Percentiles rank a stretch among this genome's conserved stretches.
Conservation (phyloP, 306 rosid species). For the Castanea mollissima region DNA sequence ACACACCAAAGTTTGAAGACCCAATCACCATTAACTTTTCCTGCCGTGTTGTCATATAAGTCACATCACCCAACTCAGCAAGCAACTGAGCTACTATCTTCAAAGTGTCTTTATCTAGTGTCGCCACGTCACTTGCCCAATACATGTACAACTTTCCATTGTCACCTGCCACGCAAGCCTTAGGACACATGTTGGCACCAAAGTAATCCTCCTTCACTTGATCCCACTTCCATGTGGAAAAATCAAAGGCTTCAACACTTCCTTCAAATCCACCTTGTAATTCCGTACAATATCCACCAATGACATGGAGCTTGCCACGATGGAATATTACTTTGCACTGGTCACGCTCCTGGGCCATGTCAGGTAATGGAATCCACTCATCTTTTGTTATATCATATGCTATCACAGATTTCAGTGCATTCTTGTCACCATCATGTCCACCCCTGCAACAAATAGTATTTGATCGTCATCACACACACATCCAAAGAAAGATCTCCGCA, state of each 20-base stretch:
- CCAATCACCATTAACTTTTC: slow-evolving; percentile 21
- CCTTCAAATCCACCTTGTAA: slow-evolving; percentile 34
- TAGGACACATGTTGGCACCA: slow-evolving; percentile 10
- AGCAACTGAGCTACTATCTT: slow-evolving; percentile 6
- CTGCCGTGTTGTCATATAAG: slow-evolving; percentile 11
- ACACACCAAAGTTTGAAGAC: slow-evolving; percentile 10
- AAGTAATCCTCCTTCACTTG: slow-evolving; percentile 9
- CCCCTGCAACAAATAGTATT: slow-evolving; percentile 23
- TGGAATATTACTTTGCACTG: slow-evolving; percentile 24
- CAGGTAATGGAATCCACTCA: slow-evolving; percentile 17
- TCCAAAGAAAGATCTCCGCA: slow-evolving; percentile 25
- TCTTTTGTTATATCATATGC: slow-evolving; percentile 19
- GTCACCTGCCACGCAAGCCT: neutral
- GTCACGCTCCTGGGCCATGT: slow-evolving; percentile 30
- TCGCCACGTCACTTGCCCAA: neutral
- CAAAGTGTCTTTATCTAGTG: neutral
- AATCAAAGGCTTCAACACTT: slow-evolving; percentile 18
- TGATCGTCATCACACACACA: slow-evolving; percentile 17
- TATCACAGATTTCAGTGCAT: slow-evolving; percentile 27
- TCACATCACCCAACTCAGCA: neutral
- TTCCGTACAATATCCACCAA: slow-evolving; percentile 29
- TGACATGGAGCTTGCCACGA: slow-evolving; percentile 18
- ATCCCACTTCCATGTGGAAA: slow-evolving; percentile 24
- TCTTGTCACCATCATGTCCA: slow-evolving; percentile 23
- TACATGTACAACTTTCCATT: slow-evolving; percentile 18